Base-by-base conservation (phyloP, 78 protist species). In the Polysphondylium violaceum region DNA sequence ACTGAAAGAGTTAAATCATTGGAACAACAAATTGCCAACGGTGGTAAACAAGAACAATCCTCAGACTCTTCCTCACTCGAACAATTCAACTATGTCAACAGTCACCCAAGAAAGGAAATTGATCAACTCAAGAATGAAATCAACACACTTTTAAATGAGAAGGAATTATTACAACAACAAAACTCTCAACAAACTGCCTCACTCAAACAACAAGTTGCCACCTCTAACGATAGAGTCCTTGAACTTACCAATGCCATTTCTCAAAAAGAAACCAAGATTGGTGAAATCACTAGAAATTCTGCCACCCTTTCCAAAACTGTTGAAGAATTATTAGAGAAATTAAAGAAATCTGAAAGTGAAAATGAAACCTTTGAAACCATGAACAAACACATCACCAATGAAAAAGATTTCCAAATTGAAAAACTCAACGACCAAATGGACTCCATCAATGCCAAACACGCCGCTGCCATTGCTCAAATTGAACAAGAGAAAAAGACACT, bases 341-440 rank as follows among this genome's bases (percentile, higher is more conserved):
- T n/a, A n/a, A 65, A 65, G 40, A 51, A 65, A 23, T 19, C 73
- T 41, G 73, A 65, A 38, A 33, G 27, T 2, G 29, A 25, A 25
- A 27, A 35, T 23, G 73, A 65, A 43, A 38, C n/a, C 41, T 65
- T 29, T 41, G 88, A 78, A 27, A 78, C 43, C 50, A 40, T 61
- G 40, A 64, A 50, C 27, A 16, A 31, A 4, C 43, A 78, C 56
- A 43, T 43, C 12, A 11, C 71, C 51, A 50, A 33, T 40, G 88
- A 78, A 36, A 61, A 64, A 19, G 55, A 78, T 51, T 78, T 78
- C 88, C 88, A 78, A 65, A 78, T 78, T 44, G 88, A 78, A 35
- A 78, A 78, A 27, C 40, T 78, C 1, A 19, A 6, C 4, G 88
- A 78, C 14, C 74, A 63, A 64, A 27, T 78, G 23, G 88, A 78